A percentile compares a stretch with the other conserved stretches of the same genome.
phyloP scores from a whole-genome alignment of 2,329 filamentous ascomycete species.

The Microdochium paspali region DNA sequence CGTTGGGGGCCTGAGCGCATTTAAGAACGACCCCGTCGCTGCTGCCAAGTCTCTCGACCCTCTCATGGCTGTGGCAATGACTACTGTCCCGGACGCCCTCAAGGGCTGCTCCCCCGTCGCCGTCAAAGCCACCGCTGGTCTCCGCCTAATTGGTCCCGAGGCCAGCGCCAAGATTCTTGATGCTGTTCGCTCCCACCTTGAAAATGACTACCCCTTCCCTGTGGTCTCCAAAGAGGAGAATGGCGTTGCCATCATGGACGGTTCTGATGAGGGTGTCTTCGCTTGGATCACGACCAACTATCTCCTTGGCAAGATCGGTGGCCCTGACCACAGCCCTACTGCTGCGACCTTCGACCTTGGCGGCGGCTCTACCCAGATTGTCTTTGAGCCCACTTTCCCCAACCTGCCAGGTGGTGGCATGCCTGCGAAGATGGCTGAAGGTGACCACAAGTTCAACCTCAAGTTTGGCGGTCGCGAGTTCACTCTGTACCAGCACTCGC shows the following conservation, averaged over 20 bases:
- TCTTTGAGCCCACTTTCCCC: conserved; percentile 93
- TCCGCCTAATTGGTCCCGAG: conserved; percentile 76
- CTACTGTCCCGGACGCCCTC: conserved; percentile 76
- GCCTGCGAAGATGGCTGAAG: conserved; percentile 74
- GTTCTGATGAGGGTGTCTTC: conserved; percentile 92
- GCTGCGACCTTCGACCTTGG: conserved; percentile 95
- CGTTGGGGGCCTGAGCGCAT: conserved; percentile 78
- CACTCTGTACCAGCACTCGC: conserved; percentile 93
- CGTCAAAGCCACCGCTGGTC: conserved; percentile 94
- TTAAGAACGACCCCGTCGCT: conserved; percentile 73
- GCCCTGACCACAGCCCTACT: conserved; percentile 79
- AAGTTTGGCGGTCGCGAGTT: conserved; percentile 86
- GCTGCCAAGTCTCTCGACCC: conserved; percentile 85
- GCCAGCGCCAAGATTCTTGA: conserved; percentile 77
- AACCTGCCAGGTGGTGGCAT: conserved; percentile 64
- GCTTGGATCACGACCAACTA: conserved; percentile 99
- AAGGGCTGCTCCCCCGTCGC: conserved; percentile 89
- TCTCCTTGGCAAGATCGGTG: conserved; percentile 92
- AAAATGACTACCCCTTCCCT: conserved; percentile 88
- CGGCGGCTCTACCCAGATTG: conserved; percentile 95
- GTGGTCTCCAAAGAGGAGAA: conserved; percentile 78
- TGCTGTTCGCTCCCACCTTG: conserved; percentile 73
- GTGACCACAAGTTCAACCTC: conserved; percentile 93
- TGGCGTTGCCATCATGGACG: conserved; percentile 95
- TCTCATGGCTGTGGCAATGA: conserved; percentile 78